These are phyloP conservation scores for Penicilliopsis zonata DNA, from an alignment of 495 filamentous ascomycete species.

Conservation along the genomic window DNA sequence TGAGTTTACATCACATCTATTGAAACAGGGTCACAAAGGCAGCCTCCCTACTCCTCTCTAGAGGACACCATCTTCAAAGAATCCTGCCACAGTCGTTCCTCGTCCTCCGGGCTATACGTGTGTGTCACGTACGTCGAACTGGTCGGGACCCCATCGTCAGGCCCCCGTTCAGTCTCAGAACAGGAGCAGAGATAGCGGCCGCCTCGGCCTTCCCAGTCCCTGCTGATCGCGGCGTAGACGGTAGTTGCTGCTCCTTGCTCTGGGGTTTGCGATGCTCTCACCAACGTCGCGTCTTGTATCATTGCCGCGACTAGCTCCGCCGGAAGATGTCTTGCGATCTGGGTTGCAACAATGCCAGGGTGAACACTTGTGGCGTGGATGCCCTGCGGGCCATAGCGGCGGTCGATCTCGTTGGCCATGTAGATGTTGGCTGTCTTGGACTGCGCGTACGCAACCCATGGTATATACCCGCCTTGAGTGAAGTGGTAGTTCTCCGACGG, in stretches of 20 bases:
- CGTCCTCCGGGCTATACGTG: constrained; percentile 1
- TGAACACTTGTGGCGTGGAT: constrained; percentile 26
- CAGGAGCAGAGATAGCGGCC: constrained; percentile 6
- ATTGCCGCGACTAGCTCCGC: constrained; percentile 8
- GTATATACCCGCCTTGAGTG: constrained; percentile 22
- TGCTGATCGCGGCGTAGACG: constrained; percentile 25
- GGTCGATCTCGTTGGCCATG: constrained; percentile 31
- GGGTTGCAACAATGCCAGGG: constrained; percentile 23
- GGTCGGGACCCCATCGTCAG: background rate
- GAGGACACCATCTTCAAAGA: constrained; percentile 2
- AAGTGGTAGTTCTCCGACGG: constrained; percentile 20
- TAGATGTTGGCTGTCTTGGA: constrained; percentile 30
- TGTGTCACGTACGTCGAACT: background rate
- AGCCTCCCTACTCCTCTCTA: too few relatives aligned
- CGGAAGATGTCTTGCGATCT: constrained; percentile 9
- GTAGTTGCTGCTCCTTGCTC: constrained; percentile 29
- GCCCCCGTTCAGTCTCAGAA: constrained; percentile 3
- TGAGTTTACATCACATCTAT: too few relatives aligned
- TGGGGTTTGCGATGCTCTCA: constrained; percentile 16
- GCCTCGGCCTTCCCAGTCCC: constrained; percentile 23
- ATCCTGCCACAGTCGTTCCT: background rate
- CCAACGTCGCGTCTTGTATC: constrained; percentile 7
- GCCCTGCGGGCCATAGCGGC: constrained; percentile 20
- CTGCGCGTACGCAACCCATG: constrained; percentile 21
- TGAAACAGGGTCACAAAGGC: too few relatives aligned